phyloP scores from a whole-genome alignment of 140 eudicot genomes.

The Stevia rebaudiana region DNA sequence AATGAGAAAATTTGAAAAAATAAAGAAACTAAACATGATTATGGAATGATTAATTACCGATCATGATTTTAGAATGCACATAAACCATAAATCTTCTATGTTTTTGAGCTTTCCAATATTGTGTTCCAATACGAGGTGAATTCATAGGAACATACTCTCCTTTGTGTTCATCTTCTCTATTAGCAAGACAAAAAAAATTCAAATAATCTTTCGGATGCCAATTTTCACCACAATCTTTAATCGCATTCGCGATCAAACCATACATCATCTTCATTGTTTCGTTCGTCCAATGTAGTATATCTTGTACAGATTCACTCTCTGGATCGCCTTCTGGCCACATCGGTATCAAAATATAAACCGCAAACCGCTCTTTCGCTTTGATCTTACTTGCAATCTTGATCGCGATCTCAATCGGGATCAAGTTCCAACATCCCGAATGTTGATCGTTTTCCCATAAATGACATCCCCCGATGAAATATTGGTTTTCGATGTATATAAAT shows the following conservation, averaged over 20 bases:
- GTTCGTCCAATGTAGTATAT: constrained; percentile 76
- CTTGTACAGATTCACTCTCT: constrained; percentile 83
- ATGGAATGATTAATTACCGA: constrained; percentile 46
- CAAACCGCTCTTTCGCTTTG: constrained; percentile 61
- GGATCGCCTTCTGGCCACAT: constrained; percentile 99
- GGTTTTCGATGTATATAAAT: constrained; percentile 89
- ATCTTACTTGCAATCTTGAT: constrained; percentile 65
- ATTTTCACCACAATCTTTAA: constrained; percentile 47
- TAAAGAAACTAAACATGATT: constrained; percentile 13
- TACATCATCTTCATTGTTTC: constrained; percentile 97
- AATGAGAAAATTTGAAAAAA: neutral
- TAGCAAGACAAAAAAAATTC: constrained; percentile 91
- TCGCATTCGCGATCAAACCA: constrained; percentile 57
- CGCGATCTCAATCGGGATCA: constrained; percentile 87
- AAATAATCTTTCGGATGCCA: constrained; percentile 79
- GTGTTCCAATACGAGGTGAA: constrained; percentile 62
- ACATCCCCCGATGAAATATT: constrained; percentile 92
- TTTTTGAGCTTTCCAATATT: constrained; percentile 76
- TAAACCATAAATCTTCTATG: constrained; percentile 87
- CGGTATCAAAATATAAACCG: constrained; percentile 74
- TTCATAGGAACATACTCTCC: constrained; percentile 77
- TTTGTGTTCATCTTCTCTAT: constrained; percentile 53
- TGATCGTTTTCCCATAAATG: constrained; percentile 72
- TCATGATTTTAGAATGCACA: constrained; percentile 95
- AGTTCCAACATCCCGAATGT: constrained; percentile 71